Evolutionary conservation across 2,329 filamentous ascomycete genomes (phyloP), one percentile per base, ranked within the genome.

Genomic region (Rosellinia necatrix): DNA sequence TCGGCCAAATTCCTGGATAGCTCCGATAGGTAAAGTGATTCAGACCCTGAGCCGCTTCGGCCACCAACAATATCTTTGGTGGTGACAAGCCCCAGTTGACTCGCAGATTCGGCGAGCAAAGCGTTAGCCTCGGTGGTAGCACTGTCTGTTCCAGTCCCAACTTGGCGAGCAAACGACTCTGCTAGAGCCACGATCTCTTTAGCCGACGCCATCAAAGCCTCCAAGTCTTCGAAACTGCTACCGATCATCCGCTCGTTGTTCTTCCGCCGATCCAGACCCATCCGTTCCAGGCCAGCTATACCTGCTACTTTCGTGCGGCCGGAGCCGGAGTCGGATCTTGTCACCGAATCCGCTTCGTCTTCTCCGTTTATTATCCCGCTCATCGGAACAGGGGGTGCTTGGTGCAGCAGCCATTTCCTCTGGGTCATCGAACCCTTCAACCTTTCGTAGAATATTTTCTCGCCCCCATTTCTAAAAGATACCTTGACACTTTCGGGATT

Each of bases 101-200:
- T 90, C 5, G 88, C 89, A 1, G 91, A 96, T 68, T 96, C 89
- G 1, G 89, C 90, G 7, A 96, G 80, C 2, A 96, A 78, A 7
- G 85, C 85, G 64, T 82, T 89, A 9, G 91, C 86, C 71, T 94
- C 91, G 0, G 84, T 81, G 5, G 81, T 84, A 12, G 78, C 81
- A n/a, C 79, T 81, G 19, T 81, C 83, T 17, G 78, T 75, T 54
- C 75, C 73, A 8, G 79, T 77, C 59, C 83, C 83, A 17, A 77
- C 77, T 68, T 92, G 89, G 10, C 85, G 80, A 1, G 91, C 87
- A 65, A 97, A 93, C 13, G 86, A 86, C 72, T 97, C 93, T 1
- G 94, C 94, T 37, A 99, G 85, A 4, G 92, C 91, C 47, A 97
- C 88, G 44, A 99, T 91, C 70, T 99, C 91, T 70, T 97, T 97